Conservation (phyloP, 1,139 yeast species). For the Williopsis jadinii region DNA sequence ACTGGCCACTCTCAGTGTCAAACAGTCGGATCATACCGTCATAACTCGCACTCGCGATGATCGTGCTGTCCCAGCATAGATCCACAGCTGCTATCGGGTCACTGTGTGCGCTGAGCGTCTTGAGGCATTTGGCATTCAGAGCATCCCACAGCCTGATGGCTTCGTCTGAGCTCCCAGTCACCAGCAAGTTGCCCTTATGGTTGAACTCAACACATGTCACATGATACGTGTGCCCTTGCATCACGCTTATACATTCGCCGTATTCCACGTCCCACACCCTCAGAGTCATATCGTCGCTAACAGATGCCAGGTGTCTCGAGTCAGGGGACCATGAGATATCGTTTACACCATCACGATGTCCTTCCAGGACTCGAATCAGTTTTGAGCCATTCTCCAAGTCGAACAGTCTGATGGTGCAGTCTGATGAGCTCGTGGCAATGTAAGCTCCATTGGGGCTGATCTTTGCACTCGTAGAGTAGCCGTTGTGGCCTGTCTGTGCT, state of each 20-base stretch:
- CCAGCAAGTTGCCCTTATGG: constrained; percentile 66
- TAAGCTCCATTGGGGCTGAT: constrained; percentile 58
- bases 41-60: constrained; percentile 80
- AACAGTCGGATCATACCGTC: constrained; percentile 87
- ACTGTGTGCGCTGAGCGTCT: constrained; percentile 87
- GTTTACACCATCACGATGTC: constrained; percentile 66
- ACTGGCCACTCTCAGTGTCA: constrained; percentile 85
- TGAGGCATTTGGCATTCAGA: constrained; percentile 58
- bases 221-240: constrained; percentile 82
- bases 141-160: constrained; percentile 90
- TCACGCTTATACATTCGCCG: constrained; percentile 47
- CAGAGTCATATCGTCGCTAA: constrained; percentile 80
- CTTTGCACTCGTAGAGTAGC: constrained; percentile 37
- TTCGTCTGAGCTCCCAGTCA: constrained; percentile 87
- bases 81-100: constrained; percentile 81
- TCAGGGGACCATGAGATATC: constrained; percentile 74
- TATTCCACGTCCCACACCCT: constrained; percentile 60
- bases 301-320: constrained; percentile 69
- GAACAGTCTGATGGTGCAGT: constrained; percentile 39
- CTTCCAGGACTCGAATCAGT: constrained; percentile 35
- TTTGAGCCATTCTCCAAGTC: constrained; percentile 24
- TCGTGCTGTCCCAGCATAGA: constrained; percentile 71
- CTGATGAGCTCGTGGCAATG: constrained; percentile 54
- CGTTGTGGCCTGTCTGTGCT: constrained; percentile 4
- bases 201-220: constrained; percentile 70